Conservation (phyloP, 768 basidiomycete species). For the Agrocybe chaxingu region DNA sequence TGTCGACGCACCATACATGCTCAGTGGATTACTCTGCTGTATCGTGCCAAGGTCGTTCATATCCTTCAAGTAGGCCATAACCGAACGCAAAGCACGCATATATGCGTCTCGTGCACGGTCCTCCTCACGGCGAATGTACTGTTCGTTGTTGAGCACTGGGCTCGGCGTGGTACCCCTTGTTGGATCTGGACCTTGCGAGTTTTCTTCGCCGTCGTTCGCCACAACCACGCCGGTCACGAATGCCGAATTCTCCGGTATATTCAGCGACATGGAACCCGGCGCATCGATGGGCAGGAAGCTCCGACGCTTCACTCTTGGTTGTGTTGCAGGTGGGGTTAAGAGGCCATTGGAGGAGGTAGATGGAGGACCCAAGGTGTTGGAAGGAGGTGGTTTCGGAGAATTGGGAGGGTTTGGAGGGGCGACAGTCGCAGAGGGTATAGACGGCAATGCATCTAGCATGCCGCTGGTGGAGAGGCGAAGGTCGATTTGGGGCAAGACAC, state of each 20-base stretch:
- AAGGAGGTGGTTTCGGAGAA: slow-evolving; percentile 7
- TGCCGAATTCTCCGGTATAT: slow-evolving; percentile 57
- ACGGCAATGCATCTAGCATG: slow-evolving; percentile 47
- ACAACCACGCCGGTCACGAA: slow-evolving; percentile 54
- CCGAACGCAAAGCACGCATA: slow-evolving; percentile 78
- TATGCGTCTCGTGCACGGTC: slow-evolving; percentile 70
- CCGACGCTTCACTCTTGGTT: slow-evolving; percentile 66
- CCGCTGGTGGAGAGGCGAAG: slow-evolving; percentile 73
- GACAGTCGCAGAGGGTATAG: slow-evolving; percentile 25
- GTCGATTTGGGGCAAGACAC: slow-evolving; percentile 52
- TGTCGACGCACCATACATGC: slow-evolving; percentile 50
- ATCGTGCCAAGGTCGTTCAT: slow-evolving; percentile 87
- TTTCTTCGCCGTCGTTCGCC: slow-evolving; percentile 23
- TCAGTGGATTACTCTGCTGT: slow-evolving; percentile 55
- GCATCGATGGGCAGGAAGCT: slow-evolving; percentile 88
- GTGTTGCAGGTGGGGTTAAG: slow-evolving; percentile 39
- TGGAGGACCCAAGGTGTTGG: slow-evolving; percentile 21
- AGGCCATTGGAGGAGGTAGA: slow-evolving; percentile 27
- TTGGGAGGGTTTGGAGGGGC: slow-evolving; percentile 17
- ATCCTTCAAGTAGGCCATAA: slow-evolving; percentile 95
- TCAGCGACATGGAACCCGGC: slow-evolving; percentile 47
- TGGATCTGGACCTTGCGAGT: slow-evolving; percentile 20
- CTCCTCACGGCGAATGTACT: slow-evolving; percentile 60
- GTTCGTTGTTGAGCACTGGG: slow-evolving; percentile 44
- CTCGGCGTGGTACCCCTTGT: slow-evolving; percentile 39